phyloP scores from a whole-genome alignment of 805 yeast genomes.

The Yamadazyma endophytica region DNA sequence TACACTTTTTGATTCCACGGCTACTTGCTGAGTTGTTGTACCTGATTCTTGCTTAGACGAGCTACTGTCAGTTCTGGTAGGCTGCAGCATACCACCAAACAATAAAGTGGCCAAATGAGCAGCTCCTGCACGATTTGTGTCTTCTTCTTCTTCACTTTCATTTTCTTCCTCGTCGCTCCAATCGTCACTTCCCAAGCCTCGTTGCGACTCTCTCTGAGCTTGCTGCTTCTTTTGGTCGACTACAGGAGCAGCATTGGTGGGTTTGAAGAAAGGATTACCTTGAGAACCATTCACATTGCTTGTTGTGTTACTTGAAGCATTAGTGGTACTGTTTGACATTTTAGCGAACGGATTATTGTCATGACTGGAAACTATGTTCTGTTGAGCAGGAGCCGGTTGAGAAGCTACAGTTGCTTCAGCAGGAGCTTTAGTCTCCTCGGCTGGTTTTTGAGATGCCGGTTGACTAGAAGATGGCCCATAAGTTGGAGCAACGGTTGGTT shows the following conservation, averaged over 20 bases:
- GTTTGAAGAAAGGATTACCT: conserved; percentile 66
- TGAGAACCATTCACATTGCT: too few relatives aligned
- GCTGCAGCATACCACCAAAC: conserved; percentile 48
- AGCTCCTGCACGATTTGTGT: conserved; percentile 48
- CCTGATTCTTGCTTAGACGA: too few relatives aligned
- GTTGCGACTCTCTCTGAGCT: conserved; percentile 69
- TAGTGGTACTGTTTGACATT: conserved; percentile 15
- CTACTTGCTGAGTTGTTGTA: conserved; percentile 1
- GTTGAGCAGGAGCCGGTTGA: conserved; percentile 6
- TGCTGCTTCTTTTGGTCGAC: conserved; percentile 59
- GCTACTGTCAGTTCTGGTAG: conserved; percentile 17
- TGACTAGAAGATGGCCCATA: conserved; percentile 12
- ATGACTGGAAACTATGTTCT: conserved; percentile 26
- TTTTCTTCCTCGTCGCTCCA: conserved; percentile 44
- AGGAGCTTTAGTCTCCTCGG: conserved; percentile 2
- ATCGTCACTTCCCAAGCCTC: conserved; percentile 44
- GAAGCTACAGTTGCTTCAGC: conserved; percentile 8
- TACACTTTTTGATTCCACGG: too few relatives aligned
- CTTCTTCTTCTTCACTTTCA: conserved; percentile 43
- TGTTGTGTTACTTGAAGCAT: conserved; percentile 24
- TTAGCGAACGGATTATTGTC: conserved; percentile 51
- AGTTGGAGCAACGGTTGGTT: conserved; percentile 11
- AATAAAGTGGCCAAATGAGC: conserved; percentile 53
- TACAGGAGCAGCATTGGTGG: conserved; percentile 17
- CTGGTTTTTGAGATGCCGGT: conserved; percentile 3